These are phyloP conservation scores for Diophrys sp. DNA, from an alignment of 73 alveolate species.

Conservation along the genomic window DNA sequence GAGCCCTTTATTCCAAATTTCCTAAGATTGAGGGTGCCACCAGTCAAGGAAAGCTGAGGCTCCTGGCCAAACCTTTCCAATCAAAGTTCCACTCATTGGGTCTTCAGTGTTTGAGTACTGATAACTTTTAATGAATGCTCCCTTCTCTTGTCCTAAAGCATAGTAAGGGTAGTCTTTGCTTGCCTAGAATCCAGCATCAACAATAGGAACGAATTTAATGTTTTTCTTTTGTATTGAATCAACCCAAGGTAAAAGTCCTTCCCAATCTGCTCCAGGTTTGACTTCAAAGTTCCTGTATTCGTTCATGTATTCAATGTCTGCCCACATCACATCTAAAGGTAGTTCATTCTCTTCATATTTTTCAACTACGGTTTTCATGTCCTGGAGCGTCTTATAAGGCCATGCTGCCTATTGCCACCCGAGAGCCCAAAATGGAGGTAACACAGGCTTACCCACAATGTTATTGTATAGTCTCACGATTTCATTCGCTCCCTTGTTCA, in stretches of 20 bases:
- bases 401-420: conserved; percentile 67
- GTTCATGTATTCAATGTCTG: conserved; percentile 59
- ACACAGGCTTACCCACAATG: conserved; percentile 58
- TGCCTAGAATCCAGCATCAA: conserved; percentile 85
- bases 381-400: conserved; percentile 34
- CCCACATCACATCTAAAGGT: conserved; percentile 69
- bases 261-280: conserved; percentile 23
- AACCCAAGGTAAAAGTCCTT: conserved; percentile 41
- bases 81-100: conserved; percentile 63
- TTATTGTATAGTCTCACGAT: conserved; percentile 26
- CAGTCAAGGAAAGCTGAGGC: conserved; percentile 88
- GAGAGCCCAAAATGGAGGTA: conserved; percentile 76
- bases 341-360: conserved; percentile 22
- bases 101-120: neutral
- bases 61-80: conserved; percentile 94
- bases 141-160: conserved; percentile 59
- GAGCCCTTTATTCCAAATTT: conserved; percentile 83
- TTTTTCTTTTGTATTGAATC: conserved; percentile 44
- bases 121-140: conserved; percentile 62
- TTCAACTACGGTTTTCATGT: conserved; percentile 26
- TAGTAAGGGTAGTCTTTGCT: conserved; percentile 63
- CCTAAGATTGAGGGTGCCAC: conserved; percentile 61
- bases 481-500: conserved; percentile 37
- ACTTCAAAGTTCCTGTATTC: conserved; percentile 56
- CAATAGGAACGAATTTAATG: conserved; percentile 80